Conservation (phyloP, 2,329 filamentous ascomycete species). For the Zalaria sp. region DNA sequence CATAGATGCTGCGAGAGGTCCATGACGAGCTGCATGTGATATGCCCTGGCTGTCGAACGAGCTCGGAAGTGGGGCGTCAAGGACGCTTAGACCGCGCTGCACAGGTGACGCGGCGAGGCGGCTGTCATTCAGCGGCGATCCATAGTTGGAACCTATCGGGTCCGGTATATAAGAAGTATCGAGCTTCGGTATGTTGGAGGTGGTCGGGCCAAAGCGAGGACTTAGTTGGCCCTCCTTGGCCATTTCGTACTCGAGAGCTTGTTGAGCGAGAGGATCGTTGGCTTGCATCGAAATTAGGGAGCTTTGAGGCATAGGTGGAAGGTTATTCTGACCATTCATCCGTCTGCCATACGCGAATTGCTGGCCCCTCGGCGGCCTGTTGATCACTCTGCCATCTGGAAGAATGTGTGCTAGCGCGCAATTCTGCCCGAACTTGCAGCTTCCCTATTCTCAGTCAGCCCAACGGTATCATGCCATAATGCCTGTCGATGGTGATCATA, state of each 20-base stretch:
- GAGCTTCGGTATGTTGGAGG: not conserved
- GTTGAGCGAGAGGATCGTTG: conserved; percentile 4
- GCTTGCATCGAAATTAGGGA: conserved; percentile 18
- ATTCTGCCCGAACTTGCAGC: conserved; percentile 97
- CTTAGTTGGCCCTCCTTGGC: not conserved
- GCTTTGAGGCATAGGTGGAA: conserved; percentile 3
- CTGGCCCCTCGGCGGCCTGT: conserved; percentile 39
- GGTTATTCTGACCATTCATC: conserved; percentile 1
- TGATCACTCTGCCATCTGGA: conserved; percentile 83
- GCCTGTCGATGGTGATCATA: conserved; percentile 23
- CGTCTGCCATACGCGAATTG: conserved; percentile 6
- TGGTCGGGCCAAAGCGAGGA: conserved; percentile 1
- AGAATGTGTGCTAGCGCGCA: conserved; percentile 94
- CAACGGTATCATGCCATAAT: not conserved
- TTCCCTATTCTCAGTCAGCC: conserved; percentile 48
- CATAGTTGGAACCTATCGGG: conserved; percentile 43
- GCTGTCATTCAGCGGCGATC: conserved; percentile 68
- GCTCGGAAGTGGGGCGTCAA: conserved; percentile 83
- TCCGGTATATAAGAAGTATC: not conserved
- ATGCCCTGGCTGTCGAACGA: conserved; percentile 96
- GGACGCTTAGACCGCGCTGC: conserved; percentile 58
- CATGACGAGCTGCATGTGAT: conserved; percentile 79
- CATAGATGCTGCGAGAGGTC: conserved; percentile 81
- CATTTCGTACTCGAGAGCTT: conserved; percentile 1
- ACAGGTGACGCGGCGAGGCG: conserved; percentile 66